Evolutionary conservation across 129 eudicot species (phyloP), one percentile per base, ranked within the genome.

Genomic region (Dittrichia graveolens): DNA sequence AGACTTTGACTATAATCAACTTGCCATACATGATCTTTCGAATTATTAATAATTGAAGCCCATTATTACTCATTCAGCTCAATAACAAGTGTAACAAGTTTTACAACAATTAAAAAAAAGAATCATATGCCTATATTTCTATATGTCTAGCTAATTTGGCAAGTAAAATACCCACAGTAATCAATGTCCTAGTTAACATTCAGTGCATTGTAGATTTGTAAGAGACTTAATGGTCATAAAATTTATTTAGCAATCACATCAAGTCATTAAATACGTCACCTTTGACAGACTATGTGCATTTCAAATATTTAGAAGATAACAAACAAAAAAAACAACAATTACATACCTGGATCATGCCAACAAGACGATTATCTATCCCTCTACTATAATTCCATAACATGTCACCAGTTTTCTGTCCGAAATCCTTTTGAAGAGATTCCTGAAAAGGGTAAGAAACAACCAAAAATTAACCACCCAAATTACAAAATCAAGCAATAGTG

Each of bases 361-460:
- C 96, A 39, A 75, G 63, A 35, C 95, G 88, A 46, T 83, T 78
- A 70, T 93, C 98, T 53, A 87, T 64, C n/a, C 98, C 98, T 74
- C 98, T 82, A 67, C 87, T 83, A 66, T 80, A 81, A 80, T 84
- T 89, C 96, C 98, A 93, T 74, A 94, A 81, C 97, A 90, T 94
- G 72, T 90, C 93, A 65, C 98, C 96, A 76, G 97, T 94, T 88
- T 94, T 94, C 75, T 65, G 49, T 38, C 98, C 98, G 80, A 88
- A 94, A 72, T 94, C 96, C 83, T 83, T 94, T 73, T 81, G 97
- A 74, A 94, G 95, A 65, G 95, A 82, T 76, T 90, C 98, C 98
- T 94, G 83, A 52, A 72, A 79, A 75, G 5, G 14, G 55, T 60
- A 78, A 19, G 39, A 42, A 38, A 57, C 16, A 11, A 67, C 69